These are phyloP conservation scores for Schoenoplectus triqueter DNA, from an alignment of 202 grass and related monocot species.

Conservation along the genomic window DNA sequence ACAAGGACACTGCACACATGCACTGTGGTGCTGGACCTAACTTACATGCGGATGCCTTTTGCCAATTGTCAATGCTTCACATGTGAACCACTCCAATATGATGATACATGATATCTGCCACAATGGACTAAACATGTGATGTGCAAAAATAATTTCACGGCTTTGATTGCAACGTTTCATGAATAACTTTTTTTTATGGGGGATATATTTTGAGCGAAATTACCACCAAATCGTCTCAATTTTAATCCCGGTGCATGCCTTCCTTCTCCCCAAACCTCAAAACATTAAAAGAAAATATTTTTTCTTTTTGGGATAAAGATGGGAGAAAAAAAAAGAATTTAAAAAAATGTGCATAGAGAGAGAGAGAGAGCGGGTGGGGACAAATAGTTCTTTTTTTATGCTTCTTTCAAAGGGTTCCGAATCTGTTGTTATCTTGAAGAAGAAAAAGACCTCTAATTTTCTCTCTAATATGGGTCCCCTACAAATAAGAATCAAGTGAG, in stretches of 20 bases:
- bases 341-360: too few species aligned
- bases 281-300: too few species aligned
- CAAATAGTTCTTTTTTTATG: too few species aligned
- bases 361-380: too few species aligned
- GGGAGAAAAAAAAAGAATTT: too few species aligned
- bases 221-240: background rate
- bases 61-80: slow-evolving; percentile 34
- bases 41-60: slow-evolving; percentile 23
- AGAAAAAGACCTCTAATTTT: too few species aligned
- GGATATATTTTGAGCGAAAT: slow-evolving; percentile 7
- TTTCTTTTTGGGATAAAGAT: too few species aligned
- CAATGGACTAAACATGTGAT: background rate
- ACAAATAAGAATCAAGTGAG: too few species aligned
- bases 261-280: too few species aligned
- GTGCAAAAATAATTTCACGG: slow-evolving; percentile 18
- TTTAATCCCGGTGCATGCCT: background rate
- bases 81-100: background rate
- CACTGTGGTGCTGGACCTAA: slow-evolving; percentile 34
- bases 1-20: slow-evolving; percentile 10
- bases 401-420: too few species aligned
- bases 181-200: background rate
- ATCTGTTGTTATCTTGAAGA: too few species aligned
- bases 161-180: slow-evolving; percentile 23
- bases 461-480: too few species aligned
- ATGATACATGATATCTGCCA: slow-evolving; percentile 26